These are phyloP conservation scores for Calonectria hawksworthii DNA, from an alignment of 2,329 filamentous ascomycete genomes.

Conservation along the genomic window DNA sequence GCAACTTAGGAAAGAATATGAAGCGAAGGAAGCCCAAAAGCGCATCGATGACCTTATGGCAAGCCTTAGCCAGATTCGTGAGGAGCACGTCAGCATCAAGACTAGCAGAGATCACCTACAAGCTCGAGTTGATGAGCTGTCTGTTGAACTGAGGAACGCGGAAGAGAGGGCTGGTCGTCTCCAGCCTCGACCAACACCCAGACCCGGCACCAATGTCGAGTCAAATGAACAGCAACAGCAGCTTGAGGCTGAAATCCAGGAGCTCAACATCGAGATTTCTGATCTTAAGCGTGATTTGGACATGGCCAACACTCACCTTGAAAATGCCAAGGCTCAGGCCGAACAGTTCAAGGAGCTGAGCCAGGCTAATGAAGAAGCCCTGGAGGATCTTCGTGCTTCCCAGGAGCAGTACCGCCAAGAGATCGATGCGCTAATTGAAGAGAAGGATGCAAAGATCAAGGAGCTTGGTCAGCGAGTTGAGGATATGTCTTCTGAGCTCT, in stretches of 20 bases:
- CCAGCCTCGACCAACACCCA: conserved; percentile 81
- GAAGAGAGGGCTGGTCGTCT: conserved; percentile 89
- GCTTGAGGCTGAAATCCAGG: conserved; percentile 76
- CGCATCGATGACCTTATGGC: conserved; percentile 92
- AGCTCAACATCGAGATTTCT: conserved; percentile 85
- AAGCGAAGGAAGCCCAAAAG: conserved; percentile 88
- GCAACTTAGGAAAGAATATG: conserved; percentile 88
- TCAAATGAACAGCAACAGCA: conserved; percentile 63
- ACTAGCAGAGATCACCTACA: conserved; percentile 92
- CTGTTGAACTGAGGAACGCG: conserved; percentile 87
- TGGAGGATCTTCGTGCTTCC: conserved; percentile 82
- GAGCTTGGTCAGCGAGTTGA: conserved; percentile 88
- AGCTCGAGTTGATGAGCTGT: conserved; percentile 87
- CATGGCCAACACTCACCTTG: conserved; percentile 82
- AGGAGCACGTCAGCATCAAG: conserved; percentile 88
- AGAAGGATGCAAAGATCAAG: conserved; percentile 84
- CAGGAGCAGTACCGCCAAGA: conserved; percentile 92
- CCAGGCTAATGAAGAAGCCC: conserved; percentile 87
- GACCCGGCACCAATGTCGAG: conserved; percentile 62
- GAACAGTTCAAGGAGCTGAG: conserved; percentile 93
- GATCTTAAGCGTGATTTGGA: conserved; percentile 92
- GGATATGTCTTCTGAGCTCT: conserved; percentile 86
- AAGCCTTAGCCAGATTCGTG: conserved; percentile 83
- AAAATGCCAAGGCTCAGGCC: conserved; percentile 83
- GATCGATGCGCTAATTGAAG: conserved; percentile 79